phyloP scores from a whole-genome alignment of 176 grass and related monocot genomes.

The Carex littledalei region DNA sequence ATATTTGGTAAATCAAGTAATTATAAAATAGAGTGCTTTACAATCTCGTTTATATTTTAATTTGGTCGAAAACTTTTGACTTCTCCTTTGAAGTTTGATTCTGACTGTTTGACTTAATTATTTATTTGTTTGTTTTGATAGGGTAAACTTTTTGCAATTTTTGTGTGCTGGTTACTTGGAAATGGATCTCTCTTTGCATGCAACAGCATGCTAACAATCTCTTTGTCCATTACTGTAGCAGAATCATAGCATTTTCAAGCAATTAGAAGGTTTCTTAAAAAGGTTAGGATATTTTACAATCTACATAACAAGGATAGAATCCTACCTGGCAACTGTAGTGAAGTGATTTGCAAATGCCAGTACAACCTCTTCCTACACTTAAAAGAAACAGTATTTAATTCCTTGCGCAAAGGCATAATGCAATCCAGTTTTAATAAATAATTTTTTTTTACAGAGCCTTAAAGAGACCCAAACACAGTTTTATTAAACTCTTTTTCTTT shows the following conservation, averaged over 20 bases:
- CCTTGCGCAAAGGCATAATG: too few relatives aligned
- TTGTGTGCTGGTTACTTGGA: constrained; percentile 64
- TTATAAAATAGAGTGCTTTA: too few relatives aligned
- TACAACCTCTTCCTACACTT: constrained; percentile 98
- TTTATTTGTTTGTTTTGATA: constrained; percentile 12
- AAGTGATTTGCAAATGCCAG: constrained; percentile 64
- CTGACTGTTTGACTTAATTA: neutral
- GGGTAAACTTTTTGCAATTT: constrained; percentile 46
- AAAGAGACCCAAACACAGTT: too few relatives aligned
- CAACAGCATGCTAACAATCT: constrained; percentile 62
- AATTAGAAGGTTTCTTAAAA: neutral
- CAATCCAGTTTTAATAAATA: too few relatives aligned
- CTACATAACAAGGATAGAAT: neutral
- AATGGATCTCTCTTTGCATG: constrained; percentile 64
- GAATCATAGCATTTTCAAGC: neutral
- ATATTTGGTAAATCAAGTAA: too few relatives aligned
- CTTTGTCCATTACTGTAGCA: too few relatives aligned
- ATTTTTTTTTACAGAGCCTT: too few relatives aligned
- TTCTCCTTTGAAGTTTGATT: neutral
- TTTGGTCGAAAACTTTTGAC: neutral
- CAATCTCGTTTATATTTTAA: too few relatives aligned
- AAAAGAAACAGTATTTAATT: constrained; percentile 7
- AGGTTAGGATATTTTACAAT: neutral
- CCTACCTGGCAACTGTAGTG: constrained; percentile 48
- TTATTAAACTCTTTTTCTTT: too few relatives aligned